Conservation (phyloP, 495 filamentous ascomycete species). For the Tuber calosporum region DNA sequence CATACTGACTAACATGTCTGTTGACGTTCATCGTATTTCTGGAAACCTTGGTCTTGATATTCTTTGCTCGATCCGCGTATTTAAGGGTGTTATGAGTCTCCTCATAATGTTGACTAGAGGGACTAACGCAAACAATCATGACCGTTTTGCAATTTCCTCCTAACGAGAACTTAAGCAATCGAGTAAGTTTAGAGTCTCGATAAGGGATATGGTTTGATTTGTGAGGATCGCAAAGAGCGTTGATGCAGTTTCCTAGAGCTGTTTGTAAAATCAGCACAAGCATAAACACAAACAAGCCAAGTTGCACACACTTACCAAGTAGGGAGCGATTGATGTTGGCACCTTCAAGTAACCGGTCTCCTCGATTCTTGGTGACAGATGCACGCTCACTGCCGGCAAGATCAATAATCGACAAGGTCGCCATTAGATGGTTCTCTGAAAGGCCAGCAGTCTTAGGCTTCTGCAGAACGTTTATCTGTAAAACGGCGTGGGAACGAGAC, state of each 20-base stretch:
- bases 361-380: slow-evolving; percentile 93
- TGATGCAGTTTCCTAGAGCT: slow-evolving; percentile 95
- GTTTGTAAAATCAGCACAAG: slow-evolving; percentile 10
- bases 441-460: slow-evolving; percentile 89
- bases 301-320: slow-evolving; percentile 45
- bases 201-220: slow-evolving; percentile 95
- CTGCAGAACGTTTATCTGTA: slow-evolving; percentile 92
- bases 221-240: slow-evolving; percentile 88
- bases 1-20: slow-evolving; percentile 72
- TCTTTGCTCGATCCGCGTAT: slow-evolving; percentile 97
- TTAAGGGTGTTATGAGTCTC: slow-evolving; percentile 97
- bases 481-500: slow-evolving; percentile 94
- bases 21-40: slow-evolving; percentile 99
- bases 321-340: slow-evolving; percentile 99
- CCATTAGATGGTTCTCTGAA: slow-evolving; percentile 95
- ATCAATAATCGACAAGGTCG: slow-evolving; percentile 96
- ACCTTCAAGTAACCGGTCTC: slow-evolving; percentile 83
- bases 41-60: slow-evolving; percentile 98
- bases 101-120: slow-evolving; percentile 93
- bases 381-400: slow-evolving; percentile 92
- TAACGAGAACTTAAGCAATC: slow-evolving; percentile 91
- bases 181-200: slow-evolving; percentile 93
- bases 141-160: slow-evolving; percentile 98
- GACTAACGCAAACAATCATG: slow-evolving; percentile 99
- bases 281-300: background rate